These are phyloP conservation scores for Pachysandra terminalis DNA, from an alignment of 164 flowering plant genomes.

Conservation along the genomic window DNA sequence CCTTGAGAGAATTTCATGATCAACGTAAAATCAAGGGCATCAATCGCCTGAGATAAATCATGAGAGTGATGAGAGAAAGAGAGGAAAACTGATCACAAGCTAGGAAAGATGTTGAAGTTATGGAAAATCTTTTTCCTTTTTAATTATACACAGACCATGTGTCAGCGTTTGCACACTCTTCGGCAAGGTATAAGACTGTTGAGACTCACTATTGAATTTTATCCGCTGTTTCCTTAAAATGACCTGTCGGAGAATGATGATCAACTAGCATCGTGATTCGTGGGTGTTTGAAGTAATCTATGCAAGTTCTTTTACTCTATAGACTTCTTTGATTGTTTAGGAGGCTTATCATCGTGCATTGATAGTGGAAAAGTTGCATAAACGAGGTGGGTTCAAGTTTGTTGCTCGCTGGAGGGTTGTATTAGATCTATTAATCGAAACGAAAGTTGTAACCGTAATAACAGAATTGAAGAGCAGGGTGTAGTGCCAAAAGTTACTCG, in stretches of 20 bases:
- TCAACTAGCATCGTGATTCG: not conserved
- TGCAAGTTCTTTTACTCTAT: not conserved
- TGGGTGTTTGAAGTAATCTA: not conserved
- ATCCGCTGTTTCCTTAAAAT: not conserved
- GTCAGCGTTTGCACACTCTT: not conserved
- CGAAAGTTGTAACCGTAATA: too few relatives aligned
- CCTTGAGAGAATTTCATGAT: too few relatives aligned
- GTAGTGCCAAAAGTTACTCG: too few relatives aligned
- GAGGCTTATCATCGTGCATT: too few relatives aligned
- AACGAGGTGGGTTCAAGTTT: too few relatives aligned
- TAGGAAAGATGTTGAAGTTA: conserved; percentile 7
- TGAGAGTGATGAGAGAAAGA: not conserved
- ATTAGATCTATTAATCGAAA: too few relatives aligned
- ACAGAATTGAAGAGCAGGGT: too few relatives aligned
- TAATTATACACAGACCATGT: not conserved
- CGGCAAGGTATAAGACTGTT: not conserved
- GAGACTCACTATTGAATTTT: not conserved
- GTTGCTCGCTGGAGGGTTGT: too few relatives aligned
- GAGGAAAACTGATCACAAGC: not conserved
- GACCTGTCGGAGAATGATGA: too few relatives aligned
- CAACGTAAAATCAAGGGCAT: too few relatives aligned
- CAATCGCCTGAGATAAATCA: too few relatives aligned
- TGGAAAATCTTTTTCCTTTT: not conserved
- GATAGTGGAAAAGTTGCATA: too few relatives aligned
- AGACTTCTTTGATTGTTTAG: not conserved